A percentile compares a stretch with the other conserved stretches of the same genome.
These are phyloP conservation scores for Linanthus parryae DNA, from an alignment of 148 eudicot genomes.

Conservation along the genomic window DNA sequence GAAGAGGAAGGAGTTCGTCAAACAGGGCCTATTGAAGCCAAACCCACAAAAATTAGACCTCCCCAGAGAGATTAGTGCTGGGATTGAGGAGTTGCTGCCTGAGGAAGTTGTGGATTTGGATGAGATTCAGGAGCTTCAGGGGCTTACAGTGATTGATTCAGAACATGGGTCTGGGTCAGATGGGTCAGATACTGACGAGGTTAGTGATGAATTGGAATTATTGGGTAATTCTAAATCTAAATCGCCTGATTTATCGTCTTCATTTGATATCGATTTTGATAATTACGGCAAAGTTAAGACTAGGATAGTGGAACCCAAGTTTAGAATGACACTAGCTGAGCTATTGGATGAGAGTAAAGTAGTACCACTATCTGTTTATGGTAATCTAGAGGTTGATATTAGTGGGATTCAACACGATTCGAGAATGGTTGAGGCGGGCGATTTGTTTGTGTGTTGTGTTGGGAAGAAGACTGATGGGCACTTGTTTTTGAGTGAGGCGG, in stretches of 20 bases:
- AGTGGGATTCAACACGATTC: conserved; percentile 93
- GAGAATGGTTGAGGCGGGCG: conserved; percentile 70
- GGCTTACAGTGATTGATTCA: conserved; percentile 29
- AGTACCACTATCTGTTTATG: conserved; percentile 81
- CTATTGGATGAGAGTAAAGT: conserved; percentile 91
- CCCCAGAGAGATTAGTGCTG: conserved; percentile 11
- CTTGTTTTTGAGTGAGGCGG: conserved; percentile 75
- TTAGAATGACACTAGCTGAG: conserved; percentile 87
- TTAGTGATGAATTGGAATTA: conserved; percentile 32
- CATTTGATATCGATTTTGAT: conserved; percentile 69
- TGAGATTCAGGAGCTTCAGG: conserved; percentile 64
- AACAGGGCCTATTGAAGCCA: conserved; percentile 66
- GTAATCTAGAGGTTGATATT: conserved; percentile 78
- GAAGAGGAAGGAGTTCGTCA: conserved; percentile 71
- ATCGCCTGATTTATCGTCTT: conserved; percentile 14
- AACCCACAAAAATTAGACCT: conserved; percentile 32
- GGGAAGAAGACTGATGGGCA: conserved; percentile 75
- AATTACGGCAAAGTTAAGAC: conserved; percentile 38
- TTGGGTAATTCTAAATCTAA: conserved; percentile 17
- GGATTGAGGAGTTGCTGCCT: conserved; percentile 45
- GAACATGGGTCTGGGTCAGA: conserved; percentile 27
- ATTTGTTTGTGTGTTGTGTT: conserved; percentile 93
- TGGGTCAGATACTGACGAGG: conserved; percentile 32
- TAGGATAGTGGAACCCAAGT: conserved; percentile 80
- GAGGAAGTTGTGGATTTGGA: conserved; percentile 85